A percentile compares a stretch with the other conserved stretches of the same genome.
Evolutionary conservation across 495 filamentous ascomycete genomes (phyloP).

Genomic region (Elasticomyces elasticus): DNA sequence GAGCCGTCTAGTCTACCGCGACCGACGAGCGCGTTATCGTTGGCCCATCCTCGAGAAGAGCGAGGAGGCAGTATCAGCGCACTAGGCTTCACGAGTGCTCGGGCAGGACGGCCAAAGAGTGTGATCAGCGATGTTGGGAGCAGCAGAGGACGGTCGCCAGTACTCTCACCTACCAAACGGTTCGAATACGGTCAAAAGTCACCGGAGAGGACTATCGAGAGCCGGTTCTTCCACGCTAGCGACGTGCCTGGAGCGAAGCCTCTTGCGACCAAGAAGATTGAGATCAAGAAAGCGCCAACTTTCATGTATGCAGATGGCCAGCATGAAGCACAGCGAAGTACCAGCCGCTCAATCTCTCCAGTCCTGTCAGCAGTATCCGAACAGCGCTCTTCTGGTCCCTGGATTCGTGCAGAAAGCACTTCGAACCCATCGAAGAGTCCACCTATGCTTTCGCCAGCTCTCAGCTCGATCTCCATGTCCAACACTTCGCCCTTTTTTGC

Average conservation of each 20-base stretch:
- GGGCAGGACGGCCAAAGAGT: slow-evolving; percentile 16
- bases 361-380: slow-evolving; percentile 22
- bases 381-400: slow-evolving; percentile 7
- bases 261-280: slow-evolving; percentile 14
- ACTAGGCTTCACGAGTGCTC: slow-evolving; percentile 3
- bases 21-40: neutral
- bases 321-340: slow-evolving; percentile 17
- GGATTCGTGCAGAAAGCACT: slow-evolving; percentile 10
- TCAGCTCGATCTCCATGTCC: slow-evolving; percentile 21
- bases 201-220: slow-evolving; percentile 10
- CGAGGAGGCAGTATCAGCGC: slow-evolving; percentile 13
- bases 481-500: slow-evolving; percentile 19
- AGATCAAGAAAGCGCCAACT: slow-evolving; percentile 25
- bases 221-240: slow-evolving; percentile 34
- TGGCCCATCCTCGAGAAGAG: slow-evolving; percentile 2
- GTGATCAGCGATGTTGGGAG: slow-evolving; percentile 16
- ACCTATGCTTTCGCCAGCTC: slow-evolving; percentile 23
- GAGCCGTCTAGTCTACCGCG: slow-evolving; percentile 19
- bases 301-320: slow-evolving; percentile 35
- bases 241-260: slow-evolving; percentile 23
- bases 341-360: slow-evolving; percentile 3
- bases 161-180: slow-evolving; percentile 13
- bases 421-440: slow-evolving; percentile 13
- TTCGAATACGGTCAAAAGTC: slow-evolving; percentile 1
- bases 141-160: slow-evolving; percentile 9